Base-by-base conservation (phyloP, 2,329 filamentous ascomycete species). In the Acarospora socialis region DNA sequence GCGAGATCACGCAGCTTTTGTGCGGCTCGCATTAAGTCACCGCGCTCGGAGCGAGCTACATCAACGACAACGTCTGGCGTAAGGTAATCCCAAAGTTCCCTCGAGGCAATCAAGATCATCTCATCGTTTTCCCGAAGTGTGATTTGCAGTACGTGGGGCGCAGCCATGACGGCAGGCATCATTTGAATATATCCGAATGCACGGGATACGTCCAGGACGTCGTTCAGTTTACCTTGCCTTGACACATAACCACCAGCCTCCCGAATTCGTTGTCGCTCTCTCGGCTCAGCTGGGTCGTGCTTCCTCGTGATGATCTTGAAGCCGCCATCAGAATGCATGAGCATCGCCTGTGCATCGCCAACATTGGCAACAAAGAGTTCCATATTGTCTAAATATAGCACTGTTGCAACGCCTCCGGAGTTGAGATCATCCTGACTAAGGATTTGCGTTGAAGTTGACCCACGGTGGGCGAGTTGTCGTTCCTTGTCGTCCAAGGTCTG, bases 211-310 rank as follows among this genome's bases (percentile, higher is more conserved):
- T 90, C 77, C 8, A 98, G 74, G 15, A 78, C 60, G 50, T 98
- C 90, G 48, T 98, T 95, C 29, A 98, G 65, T 50, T 83, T 86
- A 21, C 90, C 90, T 52, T 92, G 87, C 29, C 90, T 76, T 12
- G 87, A 94, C 7, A 98, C 90, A 66, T 83, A 98, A 3, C 90
- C 90, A 26, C 90, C 90, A 9, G 87, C 87, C 50, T 93, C 83
- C 22, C 90, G 77, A 45, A 98, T 94, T 12, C 90, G 78, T 34
- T 83, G 74, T 29, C 90, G 70, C 56, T 98, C 90, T 14, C 62
- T 65, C 1, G 79, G 68, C 50, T 93, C 84, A 1, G 87, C 86
- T 4, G 90, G 90, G 48, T 95, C 86, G 52, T 98, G 90, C 54
- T 92, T 94, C 36, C 73, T 69, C 3, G 90, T 95, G 43, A 98